Conservation (phyloP, 441 rosid genomes). For the Arabidopsis lyrata region DNA sequence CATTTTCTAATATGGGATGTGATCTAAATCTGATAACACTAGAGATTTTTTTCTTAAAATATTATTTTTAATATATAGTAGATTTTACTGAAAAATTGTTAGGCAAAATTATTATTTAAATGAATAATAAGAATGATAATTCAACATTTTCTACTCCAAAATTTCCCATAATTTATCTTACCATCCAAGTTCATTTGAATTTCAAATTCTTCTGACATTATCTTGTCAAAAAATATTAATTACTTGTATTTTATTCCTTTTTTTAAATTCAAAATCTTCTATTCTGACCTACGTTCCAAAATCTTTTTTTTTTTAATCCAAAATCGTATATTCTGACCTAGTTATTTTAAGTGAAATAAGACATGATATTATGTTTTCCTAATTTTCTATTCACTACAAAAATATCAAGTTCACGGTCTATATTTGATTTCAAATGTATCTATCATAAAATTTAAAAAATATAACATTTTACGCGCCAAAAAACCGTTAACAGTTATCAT, state of each 20-base stretch:
- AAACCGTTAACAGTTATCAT: neutral
- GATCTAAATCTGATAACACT: too few relatives aligned
- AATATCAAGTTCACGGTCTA: neutral
- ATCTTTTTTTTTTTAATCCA: too few relatives aligned
- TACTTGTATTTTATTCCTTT: neutral
- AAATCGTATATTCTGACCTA: too few relatives aligned
- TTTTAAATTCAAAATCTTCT: too few relatives aligned
- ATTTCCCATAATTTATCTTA: neutral
- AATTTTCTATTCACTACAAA: conserved; percentile 3
- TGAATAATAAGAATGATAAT: too few relatives aligned
- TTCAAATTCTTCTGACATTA: neutral
- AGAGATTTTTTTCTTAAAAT: too few relatives aligned
- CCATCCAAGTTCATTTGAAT: neutral
- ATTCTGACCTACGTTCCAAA: too few relatives aligned
- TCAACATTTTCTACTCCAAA: neutral
- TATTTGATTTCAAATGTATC: neutral
- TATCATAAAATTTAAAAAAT: neutral
- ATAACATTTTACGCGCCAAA: neutral
- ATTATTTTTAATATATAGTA: too few relatives aligned
- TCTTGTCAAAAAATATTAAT: neutral
- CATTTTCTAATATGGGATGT: too few relatives aligned
- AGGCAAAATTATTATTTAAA: too few relatives aligned
- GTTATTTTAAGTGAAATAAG: neutral
- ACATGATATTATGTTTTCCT: neutral
- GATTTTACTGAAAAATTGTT: too few relatives aligned